Conservation (phyloP, 225 moss, liverwort and hornwort genomes). For the Physcomitrium patens region DNA sequence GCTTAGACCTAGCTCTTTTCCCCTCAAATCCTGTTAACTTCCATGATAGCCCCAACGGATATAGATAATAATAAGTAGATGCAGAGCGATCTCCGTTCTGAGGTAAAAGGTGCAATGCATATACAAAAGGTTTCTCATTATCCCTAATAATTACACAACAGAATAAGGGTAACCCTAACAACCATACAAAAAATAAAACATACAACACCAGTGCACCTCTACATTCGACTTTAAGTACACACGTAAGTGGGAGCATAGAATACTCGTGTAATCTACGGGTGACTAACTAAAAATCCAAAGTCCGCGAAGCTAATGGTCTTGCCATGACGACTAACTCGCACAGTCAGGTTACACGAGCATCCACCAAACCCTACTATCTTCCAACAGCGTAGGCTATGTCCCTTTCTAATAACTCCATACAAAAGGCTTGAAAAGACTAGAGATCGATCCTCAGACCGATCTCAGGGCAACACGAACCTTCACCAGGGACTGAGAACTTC, state of each 20-base stretch:
- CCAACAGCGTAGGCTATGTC: background rate
- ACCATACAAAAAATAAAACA: constrained; percentile 9
- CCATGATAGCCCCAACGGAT: constrained; percentile 6
- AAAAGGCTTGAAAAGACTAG: constrained; percentile 15
- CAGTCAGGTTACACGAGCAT: constrained; percentile 1
- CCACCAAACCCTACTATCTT: constrained; percentile 12
- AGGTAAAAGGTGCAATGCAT: background rate
- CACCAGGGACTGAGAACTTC: background rate
- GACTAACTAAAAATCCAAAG: constrained; percentile 10
- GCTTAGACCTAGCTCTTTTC: constrained; percentile 7
- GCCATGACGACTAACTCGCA: constrained; percentile 8
- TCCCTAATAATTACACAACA: background rate
- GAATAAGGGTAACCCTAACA: constrained; percentile 24
- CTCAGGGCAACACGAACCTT: background rate
- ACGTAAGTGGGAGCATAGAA: background rate
- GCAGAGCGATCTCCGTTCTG: constrained; percentile 10
- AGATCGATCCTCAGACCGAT: constrained; percentile 3
- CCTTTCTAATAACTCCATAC: background rate
- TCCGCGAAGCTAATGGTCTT: constrained; percentile 1
- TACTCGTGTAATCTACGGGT: background rate
- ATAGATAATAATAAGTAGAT: background rate
- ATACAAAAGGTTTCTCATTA: background rate
- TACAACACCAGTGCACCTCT: constrained; percentile 21
- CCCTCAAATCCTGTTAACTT: constrained; percentile 4
- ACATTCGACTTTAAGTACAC: background rate